Conservation (phyloP, 2,329 filamentous ascomycete genomes). For the Alternaria sp. region DNA sequence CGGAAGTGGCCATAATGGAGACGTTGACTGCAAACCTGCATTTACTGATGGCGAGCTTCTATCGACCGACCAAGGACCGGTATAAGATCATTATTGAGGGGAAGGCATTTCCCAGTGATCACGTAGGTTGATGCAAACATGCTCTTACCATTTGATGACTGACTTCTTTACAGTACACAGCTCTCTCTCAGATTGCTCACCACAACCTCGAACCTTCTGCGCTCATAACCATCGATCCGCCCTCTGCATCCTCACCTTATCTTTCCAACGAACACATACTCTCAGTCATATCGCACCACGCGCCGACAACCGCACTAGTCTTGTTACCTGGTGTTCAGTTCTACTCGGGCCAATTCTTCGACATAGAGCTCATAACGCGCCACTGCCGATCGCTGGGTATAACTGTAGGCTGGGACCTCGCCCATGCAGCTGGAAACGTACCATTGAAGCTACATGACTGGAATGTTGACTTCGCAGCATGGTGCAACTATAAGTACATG, state of each 20-base stretch:
- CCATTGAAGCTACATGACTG: constrained; percentile 82
- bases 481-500: constrained; percentile 96
- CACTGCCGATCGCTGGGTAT: constrained; percentile 77
- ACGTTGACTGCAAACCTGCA: constrained; percentile 84
- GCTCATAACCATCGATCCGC: constrained; percentile 76
- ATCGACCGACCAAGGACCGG: constrained; percentile 69
- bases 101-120: constrained; percentile 88
- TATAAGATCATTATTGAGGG: constrained; percentile 90
- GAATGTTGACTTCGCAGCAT: constrained; percentile 89
- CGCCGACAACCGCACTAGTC: constrained; percentile 74
- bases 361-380: constrained; percentile 80
- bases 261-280: constrained; percentile 77
- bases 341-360: constrained; percentile 88
- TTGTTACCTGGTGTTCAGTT: constrained; percentile 90
- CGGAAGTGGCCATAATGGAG: constrained; percentile 88
- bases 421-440: constrained; percentile 86
- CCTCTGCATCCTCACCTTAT: constrained; percentile 61
- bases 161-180: constrained; percentile 68
- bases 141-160: neutral
- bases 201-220: constrained; percentile 70
- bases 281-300: constrained; percentile 76
- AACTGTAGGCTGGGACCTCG: constrained; percentile 85
- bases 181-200: constrained; percentile 81
- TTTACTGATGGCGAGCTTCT: constrained; percentile 84
- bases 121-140: constrained; percentile 57